Evolutionary conservation across 805 yeast species (phyloP), one percentile per base, ranked within the genome.

Genomic region (Peterozyma toletana): DNA sequence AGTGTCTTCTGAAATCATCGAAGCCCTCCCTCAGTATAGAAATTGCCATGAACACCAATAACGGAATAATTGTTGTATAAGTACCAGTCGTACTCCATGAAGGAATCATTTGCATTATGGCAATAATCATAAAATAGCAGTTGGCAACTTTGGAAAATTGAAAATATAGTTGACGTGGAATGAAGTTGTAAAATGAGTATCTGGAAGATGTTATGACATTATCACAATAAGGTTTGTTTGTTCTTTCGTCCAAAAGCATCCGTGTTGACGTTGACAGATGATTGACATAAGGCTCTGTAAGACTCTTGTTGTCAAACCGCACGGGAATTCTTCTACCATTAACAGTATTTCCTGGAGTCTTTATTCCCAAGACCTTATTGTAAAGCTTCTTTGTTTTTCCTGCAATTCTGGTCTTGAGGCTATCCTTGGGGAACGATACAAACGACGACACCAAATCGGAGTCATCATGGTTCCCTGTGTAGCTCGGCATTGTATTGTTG

Each of bases 11-110:
- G 73, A 83, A 81, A 64, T 93, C 99, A 61, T 93, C 99, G 61
- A 73, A 90, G 0, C 95, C 99, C 64, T 93, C 99, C 52, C 98
- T 75, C 9, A 83, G 76, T 64, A 91, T 89, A 0, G 98, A 87
- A 27, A 93, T 86, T 7, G 87, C 70, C 65, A 93, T 86, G 60
- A 93, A 93, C 5, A 93, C 75, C 61, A 82, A 66, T 45, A 93
- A 69, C 2, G 99, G 98, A 35, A 90, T 73, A 53, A 93, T 91
- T 2, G 99, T 93, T 3, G 98, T 93, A 58, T 80, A 88, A 11
- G 89, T 84, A 47, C 98, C 99, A 0, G 99, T 93, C 5, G 99
- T 88, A 1, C 96, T 87, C 97, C 96, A 93, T 2, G 89, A 78
- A 0, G 99, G 98, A 39, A 93, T 83, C 90, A 91, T 82, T 59